Percentiles rank a stretch among this genome's conserved stretches.
Evolutionary conservation across 345 rosid species (phyloP).

Genomic region (Eucalyptus coolabah): DNA sequence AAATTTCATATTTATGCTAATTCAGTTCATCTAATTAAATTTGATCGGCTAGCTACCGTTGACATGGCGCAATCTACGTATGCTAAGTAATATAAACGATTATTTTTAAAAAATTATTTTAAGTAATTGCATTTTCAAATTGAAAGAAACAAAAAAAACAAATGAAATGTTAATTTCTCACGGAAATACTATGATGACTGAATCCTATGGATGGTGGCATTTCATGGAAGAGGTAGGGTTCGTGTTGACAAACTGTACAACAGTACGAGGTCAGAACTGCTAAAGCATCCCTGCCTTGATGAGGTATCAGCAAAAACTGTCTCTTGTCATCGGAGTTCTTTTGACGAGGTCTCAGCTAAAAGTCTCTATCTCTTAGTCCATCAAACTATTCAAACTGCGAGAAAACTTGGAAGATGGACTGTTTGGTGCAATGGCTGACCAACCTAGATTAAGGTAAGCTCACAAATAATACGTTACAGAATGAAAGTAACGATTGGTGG

Average conservation of each 20-base stretch:
- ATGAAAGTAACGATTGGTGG: neutral
- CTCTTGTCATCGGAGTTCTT: too few species aligned
- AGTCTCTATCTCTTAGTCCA: neutral
- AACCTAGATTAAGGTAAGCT: neutral
- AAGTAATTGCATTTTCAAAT: rapidly evolving
- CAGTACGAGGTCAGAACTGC: neutral
- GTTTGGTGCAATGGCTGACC: neutral
- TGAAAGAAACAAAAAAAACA: too few species aligned
- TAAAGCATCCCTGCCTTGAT: neutral
- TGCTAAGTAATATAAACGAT: too few species aligned
- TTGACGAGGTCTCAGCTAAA: neutral
- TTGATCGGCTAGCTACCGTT: rapidly evolving
- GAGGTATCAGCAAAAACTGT: neutral
- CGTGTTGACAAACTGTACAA: neutral
- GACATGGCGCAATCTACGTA: too few species aligned
- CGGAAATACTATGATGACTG: neutral
- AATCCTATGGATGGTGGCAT: neutral
- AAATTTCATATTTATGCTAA: too few species aligned
- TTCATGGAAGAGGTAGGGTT: neutral
- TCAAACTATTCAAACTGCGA: neutral
- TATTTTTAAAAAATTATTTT: too few species aligned
- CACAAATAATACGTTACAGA: neutral
- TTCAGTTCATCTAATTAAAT: too few species aligned
- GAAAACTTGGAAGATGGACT: neutral
- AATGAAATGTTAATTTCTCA: neutral